A percentile compares a stretch with the other conserved stretches of the same genome.
phyloP scores from a whole-genome alignment of 805 yeast species.

The Citeromyces matritensis region DNA sequence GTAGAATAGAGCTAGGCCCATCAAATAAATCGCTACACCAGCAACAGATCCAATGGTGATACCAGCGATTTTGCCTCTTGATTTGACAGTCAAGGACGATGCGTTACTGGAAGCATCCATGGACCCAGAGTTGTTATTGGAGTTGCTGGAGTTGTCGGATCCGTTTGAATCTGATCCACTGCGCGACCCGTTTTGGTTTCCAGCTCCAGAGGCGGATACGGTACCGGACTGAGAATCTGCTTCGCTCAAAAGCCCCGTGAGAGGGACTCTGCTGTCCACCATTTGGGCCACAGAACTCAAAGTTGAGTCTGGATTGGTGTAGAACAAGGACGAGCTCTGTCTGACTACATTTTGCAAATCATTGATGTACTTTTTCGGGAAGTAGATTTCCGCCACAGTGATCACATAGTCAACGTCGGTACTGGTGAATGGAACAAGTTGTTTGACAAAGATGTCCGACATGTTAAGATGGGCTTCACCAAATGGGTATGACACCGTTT shows the following conservation, averaged over 20 bases:
- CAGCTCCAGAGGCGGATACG: slow-evolving; percentile 4
- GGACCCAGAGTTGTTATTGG: slow-evolving; percentile 9
- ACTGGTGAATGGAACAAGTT: slow-evolving; percentile 65
- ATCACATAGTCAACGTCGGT: slow-evolving; percentile 45
- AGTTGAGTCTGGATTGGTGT: slow-evolving; percentile 40
- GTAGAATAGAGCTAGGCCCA: slow-evolving; percentile 39
- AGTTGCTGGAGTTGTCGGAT: slow-evolving; percentile 2
- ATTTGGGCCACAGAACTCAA: slow-evolving; percentile 43
- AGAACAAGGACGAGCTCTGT: slow-evolving; percentile 40
- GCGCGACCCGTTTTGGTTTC: slow-evolving; percentile 5
- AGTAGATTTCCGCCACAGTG: slow-evolving; percentile 79
- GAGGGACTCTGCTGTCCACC: slow-evolving; percentile 60
- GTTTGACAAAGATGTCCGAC: slow-evolving; percentile 39
- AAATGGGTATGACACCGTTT: slow-evolving; percentile 51
- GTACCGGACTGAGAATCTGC: slow-evolving; percentile 1
- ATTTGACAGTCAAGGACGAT: slow-evolving; percentile 3
- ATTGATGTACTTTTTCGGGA: slow-evolving; percentile 40
- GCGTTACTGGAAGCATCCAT: slow-evolving; percentile 9
- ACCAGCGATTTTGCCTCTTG: slow-evolving; percentile 43
- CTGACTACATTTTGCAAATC: slow-evolving; percentile 33
- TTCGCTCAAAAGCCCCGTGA: slow-evolving; percentile 21
- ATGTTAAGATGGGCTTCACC: slow-evolving; percentile 8
- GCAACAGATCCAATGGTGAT: slow-evolving; percentile 72
- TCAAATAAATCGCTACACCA: slow-evolving; percentile 57
- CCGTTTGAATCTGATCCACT: slow-evolving; percentile 4